phyloP scores from a whole-genome alignment of 257 asterid genomes.

The Avicennia marina region DNA sequence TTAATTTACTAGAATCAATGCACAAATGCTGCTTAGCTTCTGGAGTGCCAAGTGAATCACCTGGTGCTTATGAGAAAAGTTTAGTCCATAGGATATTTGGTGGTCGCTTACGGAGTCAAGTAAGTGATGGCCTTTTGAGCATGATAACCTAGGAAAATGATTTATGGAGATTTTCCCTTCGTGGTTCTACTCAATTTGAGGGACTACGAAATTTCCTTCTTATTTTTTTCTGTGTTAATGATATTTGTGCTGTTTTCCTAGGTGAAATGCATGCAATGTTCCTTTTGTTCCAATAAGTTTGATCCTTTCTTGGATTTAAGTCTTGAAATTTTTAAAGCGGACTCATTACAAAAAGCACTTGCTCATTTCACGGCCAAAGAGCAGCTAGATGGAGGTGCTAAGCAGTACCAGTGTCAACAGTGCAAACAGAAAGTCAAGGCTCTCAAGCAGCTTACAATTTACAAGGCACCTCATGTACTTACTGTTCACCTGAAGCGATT shows the following conservation, averaged over 20 bases:
- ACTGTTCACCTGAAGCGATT: conserved; percentile 89
- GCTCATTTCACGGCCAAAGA: conserved; percentile 81
- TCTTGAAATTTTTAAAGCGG: conserved; percentile 78
- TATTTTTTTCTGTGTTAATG: conserved; percentile 3
- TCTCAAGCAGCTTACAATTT: conserved; percentile 72
- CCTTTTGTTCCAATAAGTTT: conserved; percentile 78
- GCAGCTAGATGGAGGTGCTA: conserved; percentile 87
- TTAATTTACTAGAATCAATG: conserved; percentile 90
- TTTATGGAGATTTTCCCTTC: background rate
- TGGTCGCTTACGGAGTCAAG: conserved; percentile 94
- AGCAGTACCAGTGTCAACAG: conserved; percentile 84
- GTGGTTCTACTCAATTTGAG: background rate
- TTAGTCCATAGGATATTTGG: conserved; percentile 97
- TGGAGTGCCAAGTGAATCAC: conserved; percentile 94
- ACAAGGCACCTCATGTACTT: conserved; percentile 90
- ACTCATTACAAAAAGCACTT: conserved; percentile 75
- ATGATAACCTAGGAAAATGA: background rate
- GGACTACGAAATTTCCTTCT: background rate
- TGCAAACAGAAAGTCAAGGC: conserved; percentile 97
- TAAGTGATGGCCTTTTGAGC: conserved; percentile 21
- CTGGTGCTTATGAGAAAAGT: conserved; percentile 89
- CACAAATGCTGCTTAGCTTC: conserved; percentile 97
- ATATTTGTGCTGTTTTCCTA: conserved; percentile 27
- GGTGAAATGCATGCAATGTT: conserved; percentile 98
- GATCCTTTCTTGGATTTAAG: conserved; percentile 95